Evolutionary conservation across 345 rosid genomes (phyloP), one percentile per base, ranked within the genome.

Genomic region (Boechera stricta): DNA sequence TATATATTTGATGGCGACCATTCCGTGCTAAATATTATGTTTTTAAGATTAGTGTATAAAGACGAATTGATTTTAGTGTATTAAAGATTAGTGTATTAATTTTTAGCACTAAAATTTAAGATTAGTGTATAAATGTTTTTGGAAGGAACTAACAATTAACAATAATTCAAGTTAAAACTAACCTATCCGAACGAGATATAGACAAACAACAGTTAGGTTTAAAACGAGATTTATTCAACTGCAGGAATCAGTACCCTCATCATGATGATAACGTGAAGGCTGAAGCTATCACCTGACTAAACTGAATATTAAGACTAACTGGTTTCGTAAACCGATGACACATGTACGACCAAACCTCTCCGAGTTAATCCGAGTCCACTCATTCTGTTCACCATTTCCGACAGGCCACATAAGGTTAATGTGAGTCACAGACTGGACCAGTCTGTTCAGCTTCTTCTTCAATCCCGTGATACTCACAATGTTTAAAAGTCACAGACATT

Each of bases 341-440:
- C 38, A 2, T 0, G 3, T 26, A 29, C 5, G 68, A 44, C 71
- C 71, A 67, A 36, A 51, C 35, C 7, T 67, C 47, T 49, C 45
- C 59, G 71, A 67, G 47, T 49, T 7, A 49, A 32, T 51, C 54
- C 15, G 45, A 66, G 57, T 32, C 68, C 68, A 64, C 38, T 64
- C 68, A 8, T 64, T 64, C 68, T 28, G 6, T 1, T 44, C 68
- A 44, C 0, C 52, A 4, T 64, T 28, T 47, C 12, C 68, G 1
- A 15, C 5, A 13, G 53, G 53, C 68, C 53, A 64, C 5, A 33
- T 52, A 15, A 44, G 69, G 53, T 44, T 64, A 28, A 21, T 28
- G 69, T 64, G 54, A 7, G 69, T 32, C 53, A 42, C 47, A 21
- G n/a, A 42, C 12, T 21, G 24, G 24, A 42, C 47, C n/a, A 42